These are phyloP conservation scores for Paraphaeosphaeria sporulosa DNA, from an alignment of 2,329 filamentous ascomycete species.

Conservation along the genomic window DNA sequence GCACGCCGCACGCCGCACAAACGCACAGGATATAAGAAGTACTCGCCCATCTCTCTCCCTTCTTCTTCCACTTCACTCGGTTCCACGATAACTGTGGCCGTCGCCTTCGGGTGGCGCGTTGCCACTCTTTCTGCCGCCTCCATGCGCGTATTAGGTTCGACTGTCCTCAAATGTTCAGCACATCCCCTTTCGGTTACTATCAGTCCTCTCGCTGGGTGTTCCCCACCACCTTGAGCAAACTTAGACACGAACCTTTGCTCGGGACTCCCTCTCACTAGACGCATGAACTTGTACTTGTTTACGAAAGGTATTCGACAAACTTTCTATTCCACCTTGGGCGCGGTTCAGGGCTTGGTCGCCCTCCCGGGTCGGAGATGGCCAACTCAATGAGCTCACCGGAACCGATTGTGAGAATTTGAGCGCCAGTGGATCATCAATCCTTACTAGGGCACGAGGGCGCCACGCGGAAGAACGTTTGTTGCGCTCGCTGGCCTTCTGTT, in stretches of 20 bases:
- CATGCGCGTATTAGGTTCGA: not conserved
- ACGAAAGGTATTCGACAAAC: too few species aligned
- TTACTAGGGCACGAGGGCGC: not conserved
- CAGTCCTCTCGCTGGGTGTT: too few species aligned
- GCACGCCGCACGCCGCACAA: not conserved
- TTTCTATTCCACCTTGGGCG: not conserved
- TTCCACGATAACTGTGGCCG: not conserved
- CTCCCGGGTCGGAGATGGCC: not conserved
- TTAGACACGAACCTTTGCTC: too few species aligned
- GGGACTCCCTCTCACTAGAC: too few species aligned
- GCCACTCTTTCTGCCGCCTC: not conserved
- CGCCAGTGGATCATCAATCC: not conserved
- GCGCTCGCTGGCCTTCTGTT: not conserved
- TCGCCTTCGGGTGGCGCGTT: not conserved
- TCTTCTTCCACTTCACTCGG: not conserved
- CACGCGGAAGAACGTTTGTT: not conserved
- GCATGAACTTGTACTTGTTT: too few species aligned
- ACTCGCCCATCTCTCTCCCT: not conserved
- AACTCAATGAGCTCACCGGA: not conserved
- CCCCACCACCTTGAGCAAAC: too few species aligned
- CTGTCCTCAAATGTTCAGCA: too few species aligned
- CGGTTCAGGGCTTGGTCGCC: not conserved
- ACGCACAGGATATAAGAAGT: not conserved
- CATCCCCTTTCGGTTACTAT: too few species aligned
- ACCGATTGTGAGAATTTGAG: not conserved